Conservation (phyloP, 768 basidiomycete species). For the Hypsizygus marmoreus region DNA sequence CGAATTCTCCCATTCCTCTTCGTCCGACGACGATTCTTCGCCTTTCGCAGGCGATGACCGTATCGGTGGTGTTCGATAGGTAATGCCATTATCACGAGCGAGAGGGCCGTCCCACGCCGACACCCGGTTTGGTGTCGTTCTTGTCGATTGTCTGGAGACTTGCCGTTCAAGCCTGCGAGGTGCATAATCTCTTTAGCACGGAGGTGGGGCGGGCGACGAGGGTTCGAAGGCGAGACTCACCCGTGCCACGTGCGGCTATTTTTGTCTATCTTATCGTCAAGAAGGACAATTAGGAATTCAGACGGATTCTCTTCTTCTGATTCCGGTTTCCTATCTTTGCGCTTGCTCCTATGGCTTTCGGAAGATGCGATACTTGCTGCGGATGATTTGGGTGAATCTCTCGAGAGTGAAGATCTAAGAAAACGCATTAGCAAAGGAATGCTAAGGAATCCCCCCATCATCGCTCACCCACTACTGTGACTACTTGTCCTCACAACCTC, state of each 20-base stretch:
- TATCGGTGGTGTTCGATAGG: slow-evolving; percentile 13
- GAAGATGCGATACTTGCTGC: slow-evolving; percentile 14
- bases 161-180: slow-evolving; percentile 33
- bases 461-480: slow-evolving; percentile 11
- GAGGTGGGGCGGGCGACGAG: not conserved
- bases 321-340: slow-evolving; percentile 9
- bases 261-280: slow-evolving; percentile 36
- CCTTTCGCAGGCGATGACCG: slow-evolving; percentile 14
- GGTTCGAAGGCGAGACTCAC: slow-evolving; percentile 28
- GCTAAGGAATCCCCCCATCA: not conserved
- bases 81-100: slow-evolving; percentile 30
- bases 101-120: slow-evolving; percentile 46
- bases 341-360: slow-evolving; percentile 19
- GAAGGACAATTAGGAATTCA: slow-evolving; percentile 40
- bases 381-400: slow-evolving; percentile 10
- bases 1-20: slow-evolving; percentile 30
- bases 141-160: slow-evolving; percentile 25
- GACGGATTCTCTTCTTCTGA: slow-evolving; percentile 17
- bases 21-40: slow-evolving; percentile 27
- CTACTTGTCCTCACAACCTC: slow-evolving; percentile 7
- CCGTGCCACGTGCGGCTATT: slow-evolving; percentile 44
- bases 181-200: no score
- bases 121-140: slow-evolving; percentile 27
- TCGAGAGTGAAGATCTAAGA: slow-evolving; percentile 15
- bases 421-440: not conserved